phyloP scores from a whole-genome alignment of 2,329 filamentous ascomycete genomes.

The Diplocarpon rosae region DNA sequence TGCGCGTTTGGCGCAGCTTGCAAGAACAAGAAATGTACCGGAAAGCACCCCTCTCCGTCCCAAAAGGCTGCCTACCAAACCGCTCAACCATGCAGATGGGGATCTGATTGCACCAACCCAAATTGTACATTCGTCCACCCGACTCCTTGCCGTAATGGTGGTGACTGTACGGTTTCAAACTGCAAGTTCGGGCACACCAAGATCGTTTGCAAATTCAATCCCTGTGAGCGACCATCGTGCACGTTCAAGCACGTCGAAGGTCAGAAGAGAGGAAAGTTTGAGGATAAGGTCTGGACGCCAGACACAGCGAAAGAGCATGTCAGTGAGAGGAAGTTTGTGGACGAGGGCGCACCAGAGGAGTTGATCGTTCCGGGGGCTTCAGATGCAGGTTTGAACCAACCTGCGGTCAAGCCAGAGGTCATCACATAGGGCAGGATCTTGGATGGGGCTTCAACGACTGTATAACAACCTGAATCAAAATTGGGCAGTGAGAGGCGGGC shows the following conservation, averaged over 20 bases:
- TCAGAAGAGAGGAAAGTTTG: slow-evolving; percentile 69
- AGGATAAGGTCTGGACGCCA: slow-evolving; percentile 85
- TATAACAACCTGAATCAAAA: slow-evolving; percentile 7
- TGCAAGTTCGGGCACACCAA: slow-evolving; percentile 88
- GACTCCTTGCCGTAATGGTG: slow-evolving; percentile 76
- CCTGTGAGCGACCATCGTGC: slow-evolving; percentile 82
- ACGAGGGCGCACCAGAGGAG: slow-evolving; percentile 53
- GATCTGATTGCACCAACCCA: slow-evolving; percentile 80
- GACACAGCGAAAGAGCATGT: slow-evolving; percentile 52
- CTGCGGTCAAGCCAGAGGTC: slow-evolving; percentile 10
- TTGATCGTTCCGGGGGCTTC: slow-evolving; percentile 24
- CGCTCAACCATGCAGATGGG: slow-evolving; percentile 84
- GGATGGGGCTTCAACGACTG: slow-evolving; percentile 7
- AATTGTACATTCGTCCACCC: slow-evolving; percentile 86
- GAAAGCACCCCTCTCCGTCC: slow-evolving; percentile 83
- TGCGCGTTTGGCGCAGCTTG: slow-evolving; percentile 85
- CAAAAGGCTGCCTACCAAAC: slow-evolving; percentile 66
- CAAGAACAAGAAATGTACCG: slow-evolving; percentile 91
- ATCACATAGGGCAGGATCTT: slow-evolving; percentile 16
- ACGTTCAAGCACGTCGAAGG: slow-evolving; percentile 85
- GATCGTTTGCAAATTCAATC: slow-evolving; percentile 80
- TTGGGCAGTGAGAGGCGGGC: slow-evolving; percentile 4
- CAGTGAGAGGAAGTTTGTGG: slow-evolving; percentile 80
- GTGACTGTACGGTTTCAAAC: slow-evolving; percentile 66
- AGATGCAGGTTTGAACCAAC: slow-evolving; percentile 11